phyloP scores from a whole-genome alignment of 2,329 filamentous ascomycete species.

The Rhynchosporium secalis region DNA sequence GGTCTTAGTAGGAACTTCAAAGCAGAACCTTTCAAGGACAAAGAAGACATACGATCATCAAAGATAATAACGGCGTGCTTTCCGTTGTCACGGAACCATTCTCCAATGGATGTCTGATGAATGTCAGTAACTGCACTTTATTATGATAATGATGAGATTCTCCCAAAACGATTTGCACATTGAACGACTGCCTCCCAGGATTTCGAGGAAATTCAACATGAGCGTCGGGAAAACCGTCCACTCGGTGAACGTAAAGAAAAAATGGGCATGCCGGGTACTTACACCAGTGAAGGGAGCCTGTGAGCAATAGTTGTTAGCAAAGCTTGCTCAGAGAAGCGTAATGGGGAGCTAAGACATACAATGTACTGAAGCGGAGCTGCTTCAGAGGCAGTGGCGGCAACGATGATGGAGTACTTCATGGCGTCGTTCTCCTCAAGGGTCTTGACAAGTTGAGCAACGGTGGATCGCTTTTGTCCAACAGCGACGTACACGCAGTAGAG shows the following conservation, averaged over 20 bases:
- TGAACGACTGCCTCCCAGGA: neutral
- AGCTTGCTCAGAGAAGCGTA: neutral
- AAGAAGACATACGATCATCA: conserved; percentile 74
- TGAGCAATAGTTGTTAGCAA: neutral
- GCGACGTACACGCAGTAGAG: conserved; percentile 99
- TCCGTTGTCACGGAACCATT: conserved; percentile 80
- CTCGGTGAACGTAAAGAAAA: neutral
- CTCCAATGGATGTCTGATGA: conserved; percentile 44
- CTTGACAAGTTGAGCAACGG: conserved; percentile 98
- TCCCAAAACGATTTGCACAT: neutral
- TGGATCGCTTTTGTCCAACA: conserved; percentile 98
- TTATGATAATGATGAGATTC: neutral
- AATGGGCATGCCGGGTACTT: neutral
- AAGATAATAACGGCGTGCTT: conserved; percentile 88
- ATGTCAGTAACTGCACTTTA: neutral
- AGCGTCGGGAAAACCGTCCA: too few species aligned
- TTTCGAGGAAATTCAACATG: neutral
- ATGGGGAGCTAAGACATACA: conserved; percentile 40
- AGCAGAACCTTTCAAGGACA: neutral
- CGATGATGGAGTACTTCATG: conserved; percentile 95
- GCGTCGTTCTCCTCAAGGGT: conserved; percentile 99
- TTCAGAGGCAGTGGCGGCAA: conserved; percentile 96
- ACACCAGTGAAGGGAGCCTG: conserved; percentile 78
- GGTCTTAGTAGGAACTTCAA: neutral
- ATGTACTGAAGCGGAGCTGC: conserved; percentile 54